phyloP scores from a whole-genome alignment of 2,329 filamentous ascomycete genomes.

The Fusarium tuaranense region DNA sequence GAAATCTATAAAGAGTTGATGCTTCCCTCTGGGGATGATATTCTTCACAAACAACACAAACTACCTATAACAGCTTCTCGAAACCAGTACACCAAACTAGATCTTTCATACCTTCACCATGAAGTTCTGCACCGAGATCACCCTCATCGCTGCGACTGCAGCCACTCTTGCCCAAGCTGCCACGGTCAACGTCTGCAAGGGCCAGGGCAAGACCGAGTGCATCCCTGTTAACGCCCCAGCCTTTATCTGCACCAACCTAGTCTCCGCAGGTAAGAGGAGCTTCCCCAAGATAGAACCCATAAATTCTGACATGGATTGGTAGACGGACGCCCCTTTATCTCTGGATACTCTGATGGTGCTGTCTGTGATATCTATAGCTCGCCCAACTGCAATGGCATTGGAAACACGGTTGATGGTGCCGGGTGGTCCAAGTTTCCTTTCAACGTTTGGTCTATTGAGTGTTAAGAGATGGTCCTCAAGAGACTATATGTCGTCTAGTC shows the following conservation, averaged over 20 bases:
- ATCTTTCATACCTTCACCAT: not conserved
- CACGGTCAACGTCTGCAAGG: slow-evolving; percentile 7
- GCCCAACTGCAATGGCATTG: not conserved
- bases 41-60: not conserved
- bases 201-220: slow-evolving; percentile 1
- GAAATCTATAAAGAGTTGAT: not conserved
- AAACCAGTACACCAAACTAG: no score
- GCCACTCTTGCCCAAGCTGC: not conserved
- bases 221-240: not conserved
- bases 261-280: not conserved
- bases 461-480: not conserved
- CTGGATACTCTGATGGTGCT: not conserved
- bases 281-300: not conserved
- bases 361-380: not conserved
- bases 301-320: not conserved
- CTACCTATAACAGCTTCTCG: no score
- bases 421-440: not conserved
- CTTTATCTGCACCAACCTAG: not conserved
- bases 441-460: not conserved
- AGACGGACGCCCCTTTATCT: not conserved
- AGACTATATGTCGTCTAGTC: not conserved
- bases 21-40: not conserved
- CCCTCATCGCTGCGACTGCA: not conserved
- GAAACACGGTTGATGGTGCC: not conserved
- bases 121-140: not conserved